Evolutionary conservation across 1,284 basidiomycete genomes (phyloP).

Genomic region (Malassezia vespertilionis): DNA sequence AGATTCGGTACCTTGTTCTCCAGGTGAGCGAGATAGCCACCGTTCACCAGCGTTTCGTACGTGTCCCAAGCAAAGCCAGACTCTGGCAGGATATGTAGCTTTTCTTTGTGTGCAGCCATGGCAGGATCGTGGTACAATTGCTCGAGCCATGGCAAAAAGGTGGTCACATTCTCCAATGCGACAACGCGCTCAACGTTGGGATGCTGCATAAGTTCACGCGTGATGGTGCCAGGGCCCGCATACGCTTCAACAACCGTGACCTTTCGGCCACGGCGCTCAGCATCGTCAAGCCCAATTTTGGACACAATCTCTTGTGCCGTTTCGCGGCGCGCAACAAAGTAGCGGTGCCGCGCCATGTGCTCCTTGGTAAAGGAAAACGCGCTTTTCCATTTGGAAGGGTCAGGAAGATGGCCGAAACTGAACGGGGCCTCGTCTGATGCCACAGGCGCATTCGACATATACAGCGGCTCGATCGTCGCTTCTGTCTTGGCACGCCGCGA

Average conservation of each 20-base stretch:
- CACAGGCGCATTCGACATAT: neutral
- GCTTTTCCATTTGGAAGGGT: constrained; percentile 22
- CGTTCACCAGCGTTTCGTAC: constrained; percentile 23
- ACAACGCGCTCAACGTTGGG: constrained; percentile 41
- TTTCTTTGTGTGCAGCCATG: constrained; percentile 11
- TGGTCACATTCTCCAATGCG: constrained; percentile 27
- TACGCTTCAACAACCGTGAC: constrained; percentile 41
- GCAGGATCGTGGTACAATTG: constrained; percentile 18
- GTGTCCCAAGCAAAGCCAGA: constrained; percentile 31
- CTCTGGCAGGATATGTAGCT: constrained; percentile 20
- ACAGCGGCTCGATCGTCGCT: constrained; percentile 5
- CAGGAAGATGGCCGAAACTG: constrained; percentile 24
- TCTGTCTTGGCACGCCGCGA: neutral
- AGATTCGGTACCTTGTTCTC: constrained; percentile 18
- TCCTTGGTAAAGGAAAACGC: constrained; percentile 19
- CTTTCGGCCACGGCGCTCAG: constrained; percentile 22
- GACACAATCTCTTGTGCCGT: constrained; percentile 23
- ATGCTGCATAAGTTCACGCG: constrained; percentile 28
- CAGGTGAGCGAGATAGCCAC: constrained; percentile 27
- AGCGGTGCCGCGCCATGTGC: constrained; percentile 23
- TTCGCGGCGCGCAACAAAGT: constrained; percentile 30
- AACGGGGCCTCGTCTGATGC: neutral
- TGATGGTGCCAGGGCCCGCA: constrained; percentile 37
- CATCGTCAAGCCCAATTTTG: constrained; percentile 18
- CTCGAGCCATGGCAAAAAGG: constrained; percentile 20